Percentiles rank a stretch among this genome's conserved stretches.
These are phyloP conservation scores for Nicotiana noctiflora DNA, from an alignment of 257 asterid species.

Conservation along the genomic window DNA sequence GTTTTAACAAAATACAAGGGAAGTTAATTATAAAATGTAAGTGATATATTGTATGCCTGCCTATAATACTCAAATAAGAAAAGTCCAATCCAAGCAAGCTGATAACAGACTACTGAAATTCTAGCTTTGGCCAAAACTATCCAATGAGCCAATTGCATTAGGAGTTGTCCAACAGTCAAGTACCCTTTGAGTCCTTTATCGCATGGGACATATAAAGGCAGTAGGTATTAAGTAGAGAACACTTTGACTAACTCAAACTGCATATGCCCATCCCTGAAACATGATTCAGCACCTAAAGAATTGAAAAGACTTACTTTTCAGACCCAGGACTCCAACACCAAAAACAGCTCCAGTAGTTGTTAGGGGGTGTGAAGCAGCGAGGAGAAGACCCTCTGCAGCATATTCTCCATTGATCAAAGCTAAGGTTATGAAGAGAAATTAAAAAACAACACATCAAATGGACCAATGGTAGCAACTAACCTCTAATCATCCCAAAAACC, in stretches of 20 bases:
- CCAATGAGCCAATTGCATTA: not conserved
- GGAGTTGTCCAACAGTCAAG: not conserved
- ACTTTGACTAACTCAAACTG: conserved; percentile 4
- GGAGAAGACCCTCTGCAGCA: conserved; percentile 60
- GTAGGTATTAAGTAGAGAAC: not conserved
- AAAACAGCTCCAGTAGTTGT: conserved; percentile 57
- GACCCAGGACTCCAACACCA: conserved; percentile 60
- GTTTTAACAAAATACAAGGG: not conserved
- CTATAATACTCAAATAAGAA: not conserved
- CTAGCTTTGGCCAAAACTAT: not conserved
- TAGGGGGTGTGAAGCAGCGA: conserved; percentile 63
- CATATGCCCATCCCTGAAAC: not conserved
- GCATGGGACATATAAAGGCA: not conserved
- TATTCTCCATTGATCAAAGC: conserved; percentile 11
- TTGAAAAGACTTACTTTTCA: conserved; percentile 47
- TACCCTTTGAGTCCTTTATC: not conserved
- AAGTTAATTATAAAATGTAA: not conserved
- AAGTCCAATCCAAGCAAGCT: not conserved
- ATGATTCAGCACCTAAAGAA: not conserved
- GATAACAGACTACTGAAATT: not conserved
- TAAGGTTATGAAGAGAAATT: not conserved
- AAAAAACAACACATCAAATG: not conserved
- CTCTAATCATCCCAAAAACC: conserved; percentile 68
- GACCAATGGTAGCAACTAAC: conserved; percentile 22
- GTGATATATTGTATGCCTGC: not conserved